Percentiles rank a stretch among this genome's conserved stretches.
Conservation (phyloP, 495 filamentous ascomycete species). For the Trichoderma asperelloides region DNA sequence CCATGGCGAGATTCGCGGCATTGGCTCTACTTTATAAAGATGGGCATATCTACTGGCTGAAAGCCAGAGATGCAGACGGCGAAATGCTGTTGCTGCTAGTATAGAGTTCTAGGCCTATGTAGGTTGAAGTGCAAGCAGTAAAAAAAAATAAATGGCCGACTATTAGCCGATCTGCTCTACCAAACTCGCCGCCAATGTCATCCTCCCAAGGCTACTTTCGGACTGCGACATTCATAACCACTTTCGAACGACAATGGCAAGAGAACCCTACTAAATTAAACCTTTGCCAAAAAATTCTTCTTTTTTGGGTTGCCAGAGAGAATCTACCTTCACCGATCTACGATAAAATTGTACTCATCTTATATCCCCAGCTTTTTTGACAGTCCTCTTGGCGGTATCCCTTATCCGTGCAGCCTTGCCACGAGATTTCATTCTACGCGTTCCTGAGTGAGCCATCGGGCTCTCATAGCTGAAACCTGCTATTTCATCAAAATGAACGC, state of each 20-base stretch:
- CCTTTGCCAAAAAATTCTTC: neutral
- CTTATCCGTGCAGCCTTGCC: neutral
- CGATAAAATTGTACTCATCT: neutral
- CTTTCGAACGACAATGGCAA: neutral
- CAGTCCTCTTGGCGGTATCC: neutral
- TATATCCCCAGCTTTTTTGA: neutral
- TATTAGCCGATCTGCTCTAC: neutral
- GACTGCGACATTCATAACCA: neutral
- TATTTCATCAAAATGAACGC: conserved; percentile 50
- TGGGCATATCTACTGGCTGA: neutral
- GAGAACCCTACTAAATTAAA: neutral
- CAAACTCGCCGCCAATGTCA: neutral
- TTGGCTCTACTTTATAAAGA: conserved; percentile 23
- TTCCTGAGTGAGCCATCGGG: neutral
- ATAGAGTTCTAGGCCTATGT: too few relatives aligned
- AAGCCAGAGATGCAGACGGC: neutral
- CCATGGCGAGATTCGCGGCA: conserved; percentile 66
- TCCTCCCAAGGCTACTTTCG: neutral
- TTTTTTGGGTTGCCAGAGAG: neutral
- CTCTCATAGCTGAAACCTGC: neutral
- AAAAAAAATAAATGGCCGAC: neutral
- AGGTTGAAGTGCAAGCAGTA: too few relatives aligned
- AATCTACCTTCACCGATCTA: neutral
- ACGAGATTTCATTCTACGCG: neutral
- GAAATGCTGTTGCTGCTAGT: neutral